Conservation (phyloP, 306 rosid species). For the Crataegus laevigata region DNA sequence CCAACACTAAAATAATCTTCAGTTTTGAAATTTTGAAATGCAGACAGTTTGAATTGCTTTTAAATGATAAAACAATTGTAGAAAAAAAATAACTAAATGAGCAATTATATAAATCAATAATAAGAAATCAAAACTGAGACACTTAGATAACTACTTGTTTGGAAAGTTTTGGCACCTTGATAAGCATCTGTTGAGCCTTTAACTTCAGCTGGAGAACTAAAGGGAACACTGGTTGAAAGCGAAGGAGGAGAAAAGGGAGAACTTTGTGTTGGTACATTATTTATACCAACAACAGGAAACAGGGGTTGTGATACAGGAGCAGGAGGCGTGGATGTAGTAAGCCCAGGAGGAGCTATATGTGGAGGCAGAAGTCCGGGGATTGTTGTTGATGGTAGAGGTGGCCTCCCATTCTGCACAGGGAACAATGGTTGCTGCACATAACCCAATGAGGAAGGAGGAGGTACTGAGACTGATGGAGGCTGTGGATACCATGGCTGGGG, state of each 20-base stretch:
- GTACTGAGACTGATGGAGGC: constrained; percentile 60
- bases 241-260: constrained; percentile 55
- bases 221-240: constrained; percentile 45
- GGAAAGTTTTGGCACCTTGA: constrained; percentile 36
- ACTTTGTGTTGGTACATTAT: constrained; percentile 46
- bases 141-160: constrained; percentile 36
- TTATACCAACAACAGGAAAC: constrained; percentile 86
- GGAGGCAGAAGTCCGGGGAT: constrained; percentile 40
- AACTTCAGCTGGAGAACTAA: constrained; percentile 33
- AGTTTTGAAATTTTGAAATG: not conserved
- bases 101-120: not conserved
- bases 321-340: constrained; percentile 58
- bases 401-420: constrained; percentile 85
- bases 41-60: not conserved
- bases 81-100: not conserved
- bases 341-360: constrained; percentile 74
- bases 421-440: constrained; percentile 83
- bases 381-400: constrained; percentile 51
- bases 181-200: constrained; percentile 46
- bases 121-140: constrained; percentile 41
- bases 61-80: not conserved
- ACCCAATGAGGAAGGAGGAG: constrained; percentile 62
- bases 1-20: too few species aligned
- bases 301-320: constrained; percentile 87
- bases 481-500: constrained; percentile 87